phyloP scores from a whole-genome alignment of 2,329 filamentous ascomycete species.

The Nigrospora oryzae region DNA sequence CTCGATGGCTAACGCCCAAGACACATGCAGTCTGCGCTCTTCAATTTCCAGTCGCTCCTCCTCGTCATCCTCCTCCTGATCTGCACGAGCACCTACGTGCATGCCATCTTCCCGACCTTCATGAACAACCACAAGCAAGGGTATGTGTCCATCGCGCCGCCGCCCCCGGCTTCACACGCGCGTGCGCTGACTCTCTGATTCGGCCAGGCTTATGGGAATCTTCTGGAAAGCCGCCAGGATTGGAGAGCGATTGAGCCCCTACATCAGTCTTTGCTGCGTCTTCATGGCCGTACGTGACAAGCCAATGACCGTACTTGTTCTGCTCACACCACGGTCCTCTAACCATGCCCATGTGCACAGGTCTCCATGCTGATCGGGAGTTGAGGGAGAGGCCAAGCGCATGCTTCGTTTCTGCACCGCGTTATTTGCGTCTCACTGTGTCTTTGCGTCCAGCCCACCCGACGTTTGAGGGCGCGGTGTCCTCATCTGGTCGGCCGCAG shows the following conservation, averaged over 20 bases:
- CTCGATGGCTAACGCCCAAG: background rate
- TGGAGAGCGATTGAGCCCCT: conserved; percentile 87
- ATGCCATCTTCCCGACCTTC: conserved; percentile 79
- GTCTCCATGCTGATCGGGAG: conserved; percentile 21
- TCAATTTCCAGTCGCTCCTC: conserved; percentile 97
- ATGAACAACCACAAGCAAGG: conserved; percentile 91
- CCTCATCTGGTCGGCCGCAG: too few relatives aligned
- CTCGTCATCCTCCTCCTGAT: conserved; percentile 91
- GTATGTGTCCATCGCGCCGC: conserved; percentile 35
- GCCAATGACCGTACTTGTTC: too few relatives aligned
- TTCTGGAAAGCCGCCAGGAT: conserved; percentile 96
- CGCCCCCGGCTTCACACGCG: background rate
- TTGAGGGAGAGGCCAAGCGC: conserved; percentile 8
- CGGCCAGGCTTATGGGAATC: conserved; percentile 63
- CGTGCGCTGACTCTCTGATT: background rate
- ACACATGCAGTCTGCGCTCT: conserved; percentile 74
- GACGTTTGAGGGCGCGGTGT: too few relatives aligned
- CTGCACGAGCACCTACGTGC: conserved; percentile 90
- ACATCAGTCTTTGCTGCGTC: conserved; percentile 88
- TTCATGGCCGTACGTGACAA: conserved; percentile 70
- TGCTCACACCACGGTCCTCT: background rate
- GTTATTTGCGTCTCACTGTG: too few relatives aligned
- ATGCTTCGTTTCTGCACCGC: too few relatives aligned
- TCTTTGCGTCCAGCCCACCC: too few relatives aligned
- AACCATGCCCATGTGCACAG: conserved; percentile 7